These are phyloP conservation scores for Cladobotryum mycophilum DNA, from an alignment of 2,329 filamentous ascomycete species.

Conservation along the genomic window DNA sequence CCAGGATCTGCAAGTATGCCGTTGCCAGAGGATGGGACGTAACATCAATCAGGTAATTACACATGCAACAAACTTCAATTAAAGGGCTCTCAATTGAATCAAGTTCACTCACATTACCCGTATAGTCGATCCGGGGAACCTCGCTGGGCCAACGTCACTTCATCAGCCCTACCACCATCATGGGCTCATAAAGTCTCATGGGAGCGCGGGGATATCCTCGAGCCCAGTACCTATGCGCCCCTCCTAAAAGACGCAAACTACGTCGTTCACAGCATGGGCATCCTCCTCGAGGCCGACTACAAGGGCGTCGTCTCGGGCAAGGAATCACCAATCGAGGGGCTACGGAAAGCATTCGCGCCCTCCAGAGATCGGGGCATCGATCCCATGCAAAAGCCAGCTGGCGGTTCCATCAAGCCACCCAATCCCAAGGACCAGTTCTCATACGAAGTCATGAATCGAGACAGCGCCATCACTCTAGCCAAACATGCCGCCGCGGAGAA, in stretches of 20 bases:
- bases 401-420: slow-evolving; percentile 56
- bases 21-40: slow-evolving; percentile 84
- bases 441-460: slow-evolving; percentile 96
- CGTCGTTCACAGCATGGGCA: slow-evolving; percentile 93
- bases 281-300: slow-evolving; percentile 95
- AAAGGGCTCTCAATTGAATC: not conserved
- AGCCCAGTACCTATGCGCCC: slow-evolving; percentile 70
- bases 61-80: not conserved
- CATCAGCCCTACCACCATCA: slow-evolving; percentile 60
- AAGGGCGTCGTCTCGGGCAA: slow-evolving; percentile 81
- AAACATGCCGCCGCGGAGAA: slow-evolving; percentile 62
- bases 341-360: slow-evolving; percentile 70
- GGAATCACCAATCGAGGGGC: slow-evolving; percentile 72
- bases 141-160: slow-evolving; percentile 73
- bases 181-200: slow-evolving; percentile 83
- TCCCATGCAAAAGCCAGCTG: slow-evolving; percentile 57
- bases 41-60: slow-evolving; percentile 73
- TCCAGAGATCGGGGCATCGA: slow-evolving; percentile 60
- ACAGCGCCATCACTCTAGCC: slow-evolving; percentile 77
- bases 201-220: slow-evolving; percentile 82
- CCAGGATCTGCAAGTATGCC: slow-evolving; percentile 84
- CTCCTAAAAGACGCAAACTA: slow-evolving; percentile 72
- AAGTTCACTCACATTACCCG: slow-evolving; percentile 14
- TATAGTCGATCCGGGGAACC: slow-evolving; percentile 83
- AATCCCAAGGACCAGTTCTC: slow-evolving; percentile 73